Evolutionary conservation across 805 yeast genomes (phyloP).

Genomic region (Spathaspora sp.): DNA sequence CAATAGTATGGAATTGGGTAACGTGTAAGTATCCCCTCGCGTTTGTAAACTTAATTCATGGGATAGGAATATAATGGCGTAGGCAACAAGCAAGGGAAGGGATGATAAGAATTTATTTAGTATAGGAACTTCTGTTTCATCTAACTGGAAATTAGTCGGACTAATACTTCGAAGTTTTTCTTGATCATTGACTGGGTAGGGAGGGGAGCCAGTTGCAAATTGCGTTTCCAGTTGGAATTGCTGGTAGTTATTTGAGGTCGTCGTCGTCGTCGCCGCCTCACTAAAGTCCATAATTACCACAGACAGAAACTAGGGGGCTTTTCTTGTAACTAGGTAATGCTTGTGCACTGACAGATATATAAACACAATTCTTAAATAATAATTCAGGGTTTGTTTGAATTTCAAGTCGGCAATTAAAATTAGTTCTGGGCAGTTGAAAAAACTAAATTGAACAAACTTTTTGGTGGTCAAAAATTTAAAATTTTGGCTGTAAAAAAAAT

Average conservation of each 20-base stretch:
- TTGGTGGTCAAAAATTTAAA: not conserved
- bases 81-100: constrained; percentile 30
- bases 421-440: not conserved
- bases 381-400: not conserved
- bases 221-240: not conserved
- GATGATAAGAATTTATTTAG: constrained; percentile 17
- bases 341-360: not conserved
- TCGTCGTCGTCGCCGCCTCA: not conserved
- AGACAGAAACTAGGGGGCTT: not conserved
- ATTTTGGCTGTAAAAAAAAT: not conserved
- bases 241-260: not conserved
- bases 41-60: constrained; percentile 11
- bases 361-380: not conserved
- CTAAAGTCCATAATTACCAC: not conserved
- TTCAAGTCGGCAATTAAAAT: not conserved
- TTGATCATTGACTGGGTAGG: not conserved
- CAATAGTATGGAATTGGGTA: constrained; percentile 11
- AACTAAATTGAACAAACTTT: not conserved
- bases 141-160: not conserved
- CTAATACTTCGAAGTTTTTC: not conserved
- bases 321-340: not conserved
- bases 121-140: not conserved
- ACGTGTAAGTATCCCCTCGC: constrained; percentile 7
- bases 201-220: not conserved
- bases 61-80: constrained; percentile 27